Base-by-base conservation (phyloP, 2,329 filamentous ascomycete species). In the Fusarium sp. region DNA sequence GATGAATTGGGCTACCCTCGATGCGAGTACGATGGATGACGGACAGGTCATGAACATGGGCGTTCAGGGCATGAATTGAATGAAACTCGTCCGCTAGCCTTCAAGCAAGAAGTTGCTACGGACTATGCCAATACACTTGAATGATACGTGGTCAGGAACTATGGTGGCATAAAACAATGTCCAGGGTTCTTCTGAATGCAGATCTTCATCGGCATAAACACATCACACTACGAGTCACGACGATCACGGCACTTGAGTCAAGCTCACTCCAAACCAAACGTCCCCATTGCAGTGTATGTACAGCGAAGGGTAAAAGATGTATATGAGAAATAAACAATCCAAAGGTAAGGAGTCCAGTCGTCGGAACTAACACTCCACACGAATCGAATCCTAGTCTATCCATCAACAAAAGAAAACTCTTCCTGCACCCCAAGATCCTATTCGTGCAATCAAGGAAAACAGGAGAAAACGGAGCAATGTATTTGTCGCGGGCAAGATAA, bases 351-450 rank as follows among this genome's bases (percentile, higher is more conserved):
- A 62, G 55, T n/a, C 12, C 39, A 44, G 31, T 54, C 57, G 55
- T 28, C 48, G 54, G 50, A 61, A 65, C 53, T 43, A 23, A 28
- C 30, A 44, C 60, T 56, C 52, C 52, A 44, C 28, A 28, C 39
- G 57, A 59, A 65, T 34, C 68, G 66, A n/a, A 62, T 65, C 43
- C 47, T 48, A 52, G 65, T 67, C 65, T 70, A 74, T 74, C 73
- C 68, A 66, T 74, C 73, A 64, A 56, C 16, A 53, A 57, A 47
- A 27, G 31, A 46, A 16, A 55, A 12, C 50, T 56, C 52, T 65
- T 65, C 41, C 31, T 41, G 48, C 30, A 57, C 28, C 28, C 16
- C 27, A 39, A 8, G 41, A n/a, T 36, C 48, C 18, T 27, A 39
- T 40, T 15, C n/a, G 13, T 53, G 50, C 50, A 60, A 46, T 34